phyloP scores from a whole-genome alignment of 331 rosid genomes.

The Telfairia occidentalis region DNA sequence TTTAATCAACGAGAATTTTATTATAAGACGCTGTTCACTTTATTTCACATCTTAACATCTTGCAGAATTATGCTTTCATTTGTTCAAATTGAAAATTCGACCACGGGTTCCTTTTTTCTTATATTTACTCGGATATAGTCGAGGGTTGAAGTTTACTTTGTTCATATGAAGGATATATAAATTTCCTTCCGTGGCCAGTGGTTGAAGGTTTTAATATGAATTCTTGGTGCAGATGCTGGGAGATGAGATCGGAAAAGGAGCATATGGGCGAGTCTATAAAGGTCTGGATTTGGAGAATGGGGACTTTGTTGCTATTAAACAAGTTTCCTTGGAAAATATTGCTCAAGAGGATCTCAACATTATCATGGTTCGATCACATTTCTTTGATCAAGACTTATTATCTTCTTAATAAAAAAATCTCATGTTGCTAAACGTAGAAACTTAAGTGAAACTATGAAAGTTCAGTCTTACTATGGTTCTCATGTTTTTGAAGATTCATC shows the following conservation, averaged over 20 bases:
- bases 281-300: constrained; percentile 98
- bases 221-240: constrained; percentile 74
- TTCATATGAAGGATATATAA: not conserved
- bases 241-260: constrained; percentile 99
- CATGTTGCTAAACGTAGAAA: not conserved
- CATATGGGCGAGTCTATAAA: constrained; percentile 94
- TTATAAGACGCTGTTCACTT: not conserved
- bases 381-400: not conserved
- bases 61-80: not conserved
- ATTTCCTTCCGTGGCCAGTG: constrained; percentile 7
- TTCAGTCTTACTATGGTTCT: not conserved
- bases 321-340: constrained; percentile 98
- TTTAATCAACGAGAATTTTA: not conserved
- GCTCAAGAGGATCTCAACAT: constrained; percentile 98
- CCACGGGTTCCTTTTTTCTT: not conserved
- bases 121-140: not conserved
- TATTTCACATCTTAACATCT: not conserved
- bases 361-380: constrained; percentile 61
- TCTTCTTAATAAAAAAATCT: not conserved
- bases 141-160: constrained; percentile 1
- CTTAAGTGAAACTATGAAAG: not conserved
- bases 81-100: not conserved
- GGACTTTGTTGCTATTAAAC: constrained; percentile 94
- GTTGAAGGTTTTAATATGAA: constrained; percentile 16
- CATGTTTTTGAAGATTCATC: not conserved